Conservation (phyloP, 495 filamentous ascomycete genomes). For the Evansstolkia leycettana region DNA sequence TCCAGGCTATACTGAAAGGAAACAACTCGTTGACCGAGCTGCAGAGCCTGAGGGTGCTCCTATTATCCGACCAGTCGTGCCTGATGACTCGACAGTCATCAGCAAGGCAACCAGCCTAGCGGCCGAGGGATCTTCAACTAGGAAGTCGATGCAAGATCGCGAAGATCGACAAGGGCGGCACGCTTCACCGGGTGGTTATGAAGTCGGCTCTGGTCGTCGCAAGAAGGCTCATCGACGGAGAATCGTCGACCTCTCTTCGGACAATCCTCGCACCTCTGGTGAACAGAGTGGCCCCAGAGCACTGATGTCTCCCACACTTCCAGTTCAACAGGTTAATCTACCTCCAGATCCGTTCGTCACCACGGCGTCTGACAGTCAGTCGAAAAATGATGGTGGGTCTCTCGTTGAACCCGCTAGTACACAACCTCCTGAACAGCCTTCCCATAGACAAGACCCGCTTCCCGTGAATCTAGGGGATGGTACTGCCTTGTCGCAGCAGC, state of each 20-base stretch:
- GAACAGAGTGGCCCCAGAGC: slow-evolving; percentile 21
- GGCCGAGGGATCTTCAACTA: slow-evolving; percentile 3
- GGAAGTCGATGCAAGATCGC: slow-evolving; percentile 37
- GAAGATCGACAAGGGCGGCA: slow-evolving; percentile 38
- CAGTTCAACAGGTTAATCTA: slow-evolving; percentile 22
- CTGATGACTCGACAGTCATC: slow-evolving; percentile 44
- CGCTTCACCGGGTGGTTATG: slow-evolving; percentile 16
- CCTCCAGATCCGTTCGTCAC: slow-evolving; percentile 16
- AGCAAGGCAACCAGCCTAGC: slow-evolving; percentile 35
- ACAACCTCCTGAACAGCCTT: slow-evolving; percentile 10
- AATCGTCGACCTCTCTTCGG: slow-evolving; percentile 70
- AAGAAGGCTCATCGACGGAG: slow-evolving; percentile 52
- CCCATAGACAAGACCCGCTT: slow-evolving; percentile 8
- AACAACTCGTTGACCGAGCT: slow-evolving; percentile 71
- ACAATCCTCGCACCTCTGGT: slow-evolving; percentile 33
- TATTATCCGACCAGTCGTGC: slow-evolving; percentile 55
- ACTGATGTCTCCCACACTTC: slow-evolving; percentile 15
- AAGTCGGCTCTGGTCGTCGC: slow-evolving; percentile 28
- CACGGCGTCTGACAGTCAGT: slow-evolving; percentile 20
- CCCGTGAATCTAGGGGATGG: slow-evolving; percentile 4
- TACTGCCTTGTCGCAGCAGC: slow-evolving; percentile 5
- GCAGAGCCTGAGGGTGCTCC: slow-evolving; percentile 62
- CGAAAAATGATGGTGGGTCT: slow-evolving; percentile 22
- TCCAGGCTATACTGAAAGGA: slow-evolving; percentile 70
- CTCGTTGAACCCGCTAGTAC: slow-evolving; percentile 21